These are phyloP conservation scores for Exutisphaerella laricina DNA, from an alignment of 2,329 filamentous ascomycete species.

Conservation along the genomic window DNA sequence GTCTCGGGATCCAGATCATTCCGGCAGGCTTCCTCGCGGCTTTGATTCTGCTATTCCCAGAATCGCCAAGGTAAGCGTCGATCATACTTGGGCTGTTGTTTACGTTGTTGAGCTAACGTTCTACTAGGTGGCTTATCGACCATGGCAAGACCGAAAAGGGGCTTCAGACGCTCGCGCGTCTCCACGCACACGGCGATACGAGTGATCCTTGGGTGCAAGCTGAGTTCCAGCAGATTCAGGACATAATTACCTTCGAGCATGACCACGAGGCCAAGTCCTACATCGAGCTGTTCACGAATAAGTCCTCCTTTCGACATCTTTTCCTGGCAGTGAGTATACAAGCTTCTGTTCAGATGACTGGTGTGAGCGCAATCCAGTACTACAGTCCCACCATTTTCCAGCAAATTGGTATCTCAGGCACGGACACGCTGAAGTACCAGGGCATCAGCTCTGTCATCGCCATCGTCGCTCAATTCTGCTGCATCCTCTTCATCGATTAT, in stretches of 20 bases:
- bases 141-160: slow-evolving; percentile 61
- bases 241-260: slow-evolving; percentile 60
- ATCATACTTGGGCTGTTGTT: slow-evolving; percentile 33
- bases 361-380: slow-evolving; percentile 68
- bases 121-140: slow-evolving; percentile 63
- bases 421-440: slow-evolving; percentile 67
- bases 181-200: slow-evolving; percentile 64
- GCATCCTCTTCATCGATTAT: slow-evolving; percentile 63
- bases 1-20: slow-evolving; percentile 64
- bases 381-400: slow-evolving; percentile 40
- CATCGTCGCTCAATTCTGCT: slow-evolving; percentile 61
- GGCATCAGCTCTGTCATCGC: slow-evolving; percentile 69
- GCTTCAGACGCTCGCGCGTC: slow-evolving; percentile 58
- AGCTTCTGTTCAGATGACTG: slow-evolving; percentile 70
- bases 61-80: slow-evolving; percentile 40
- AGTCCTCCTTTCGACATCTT: slow-evolving; percentile 64
- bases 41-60: slow-evolving; percentile 68
- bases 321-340: slow-evolving; percentile 66
- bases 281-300: slow-evolving; percentile 60
- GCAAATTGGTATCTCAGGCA: slow-evolving; percentile 61
- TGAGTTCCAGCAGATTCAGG: slow-evolving; percentile 66
- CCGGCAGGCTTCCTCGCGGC: slow-evolving; percentile 60
- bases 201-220: slow-evolving; percentile 65
- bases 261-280: slow-evolving; percentile 65
- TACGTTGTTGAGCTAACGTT: slow-evolving; percentile 26